Base-by-base conservation (phyloP, 805 yeast genomes). In the Phaffomyces opuntiae region DNA sequence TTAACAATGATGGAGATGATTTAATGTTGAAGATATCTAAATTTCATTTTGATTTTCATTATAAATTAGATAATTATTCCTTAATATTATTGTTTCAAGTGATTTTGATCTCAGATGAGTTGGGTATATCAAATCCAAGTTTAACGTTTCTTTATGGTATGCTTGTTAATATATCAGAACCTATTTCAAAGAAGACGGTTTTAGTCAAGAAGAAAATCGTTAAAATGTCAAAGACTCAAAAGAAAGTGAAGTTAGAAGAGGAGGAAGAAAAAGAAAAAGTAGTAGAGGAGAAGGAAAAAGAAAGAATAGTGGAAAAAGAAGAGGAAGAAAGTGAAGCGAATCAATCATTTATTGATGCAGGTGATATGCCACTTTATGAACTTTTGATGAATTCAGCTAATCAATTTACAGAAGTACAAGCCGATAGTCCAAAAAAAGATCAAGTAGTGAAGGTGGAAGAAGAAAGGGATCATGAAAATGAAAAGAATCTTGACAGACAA, bases 61-160 rank as follows among this genome's bases (percentile, higher is more conserved):
- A 43, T 17, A 38, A 36, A 7, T 13, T 36, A 31, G 47, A 46
- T n/a, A 44, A 43, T 21, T 46, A 49, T 26, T 27, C 48, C 3
- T 26, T 48, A 11, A 12, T 49, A 11, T 26, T 49, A 38, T 4
- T 54, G 14, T 53, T 47, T 39, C 57, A 53, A 26, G 24, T 41
- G 9, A 40, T 54, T 9, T 39, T 49, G 35, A 21, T 49, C 7
- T 42, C 56, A 11, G 57, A 53, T 34, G 16, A 21, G 3, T 27
- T 39, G 4, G 35, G 37, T 1, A 42, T 44, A 11, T 47, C 46
- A 14, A 45, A 48, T 26, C 48, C 55, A 11, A 43, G 42, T 19
- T 32, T 48, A 14, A 49, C 49, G 7, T 48, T 45, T 19, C 25
- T 52, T 5, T 50, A 52, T 19, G 52, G 48, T 4, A 26, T 44